Conservation (phyloP, 495 filamentous ascomycete species). For the Lophium mytilinum region DNA sequence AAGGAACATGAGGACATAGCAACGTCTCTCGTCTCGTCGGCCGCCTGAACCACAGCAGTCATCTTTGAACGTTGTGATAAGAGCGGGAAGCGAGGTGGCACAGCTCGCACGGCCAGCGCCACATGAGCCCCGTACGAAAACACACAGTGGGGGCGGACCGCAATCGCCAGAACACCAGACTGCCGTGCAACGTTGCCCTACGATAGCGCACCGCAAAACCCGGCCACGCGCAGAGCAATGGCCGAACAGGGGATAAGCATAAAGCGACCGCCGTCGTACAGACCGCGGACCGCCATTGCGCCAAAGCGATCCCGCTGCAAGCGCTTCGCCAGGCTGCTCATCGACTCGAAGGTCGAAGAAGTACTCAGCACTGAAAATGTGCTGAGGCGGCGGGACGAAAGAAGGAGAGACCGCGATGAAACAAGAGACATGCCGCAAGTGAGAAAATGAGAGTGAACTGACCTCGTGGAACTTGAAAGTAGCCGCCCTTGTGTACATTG, state of each 20-base stretch:
- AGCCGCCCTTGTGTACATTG: conserved; percentile 72
- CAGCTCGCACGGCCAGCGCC: neutral
- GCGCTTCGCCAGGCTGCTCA: neutral
- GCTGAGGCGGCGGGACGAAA: neutral
- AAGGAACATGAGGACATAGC: neutral
- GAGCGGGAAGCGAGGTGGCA: neutral
- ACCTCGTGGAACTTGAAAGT: conserved; percentile 94
- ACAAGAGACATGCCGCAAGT: neutral
- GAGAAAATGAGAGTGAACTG: conserved; percentile 33
- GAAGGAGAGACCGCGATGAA: neutral
- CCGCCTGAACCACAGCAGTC: no score
- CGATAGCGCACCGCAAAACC: conserved; percentile 3
- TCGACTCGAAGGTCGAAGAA: conserved; percentile 2
- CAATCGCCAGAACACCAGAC: neutral
- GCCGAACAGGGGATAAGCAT: conserved; percentile 10
- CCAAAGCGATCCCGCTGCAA: neutral
- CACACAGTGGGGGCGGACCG: neutral
- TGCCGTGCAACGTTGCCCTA: conserved; percentile 10
- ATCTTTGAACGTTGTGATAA: neutral
- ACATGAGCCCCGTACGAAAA: neutral
- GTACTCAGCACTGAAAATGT: neutral
- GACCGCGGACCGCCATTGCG: neutral
- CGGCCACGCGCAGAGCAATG: neutral
- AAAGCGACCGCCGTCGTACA: conserved; percentile 24
- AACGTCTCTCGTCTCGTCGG: no score